Conservation (phyloP, 2,329 filamentous ascomycete species). For the Trichoderma guizhouense region DNA sequence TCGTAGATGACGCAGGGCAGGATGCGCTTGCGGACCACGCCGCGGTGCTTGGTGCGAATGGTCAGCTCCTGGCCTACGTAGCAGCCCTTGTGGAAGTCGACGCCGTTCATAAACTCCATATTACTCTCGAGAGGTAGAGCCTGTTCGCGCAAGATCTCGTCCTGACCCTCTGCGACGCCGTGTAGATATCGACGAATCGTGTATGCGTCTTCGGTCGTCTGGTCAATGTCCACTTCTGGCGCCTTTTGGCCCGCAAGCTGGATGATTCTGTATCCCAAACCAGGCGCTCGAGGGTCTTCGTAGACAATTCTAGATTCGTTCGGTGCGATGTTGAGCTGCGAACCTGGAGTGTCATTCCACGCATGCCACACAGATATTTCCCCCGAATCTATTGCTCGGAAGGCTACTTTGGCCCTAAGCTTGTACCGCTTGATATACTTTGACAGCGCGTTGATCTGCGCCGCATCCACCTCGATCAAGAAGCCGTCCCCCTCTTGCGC, state of each 20-base stretch:
- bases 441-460: slow-evolving; percentile 58
- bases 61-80: slow-evolving; percentile 97
- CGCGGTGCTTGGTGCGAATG: slow-evolving; percentile 90
- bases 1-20: slow-evolving; percentile 74
- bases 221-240: slow-evolving; percentile 42
- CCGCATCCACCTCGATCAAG: slow-evolving; percentile 78
- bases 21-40: slow-evolving; percentile 87
- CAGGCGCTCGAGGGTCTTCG: slow-evolving; percentile 52
- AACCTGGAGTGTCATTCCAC: slow-evolving; percentile 57
- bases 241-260: slow-evolving; percentile 27
- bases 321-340: not conserved
- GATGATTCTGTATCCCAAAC: slow-evolving; percentile 52
- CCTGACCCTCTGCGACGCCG: slow-evolving; percentile 81
- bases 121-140: slow-evolving; percentile 86
- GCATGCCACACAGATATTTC: slow-evolving; percentile 69
- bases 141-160: slow-evolving; percentile 67
- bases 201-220: slow-evolving; percentile 59
- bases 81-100: slow-evolving; percentile 94
- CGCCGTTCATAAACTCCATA: slow-evolving; percentile 77
- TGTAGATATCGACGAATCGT: slow-evolving; percentile 71
- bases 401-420: slow-evolving; percentile 72
- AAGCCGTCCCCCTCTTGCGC: slow-evolving; percentile 39
- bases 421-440: slow-evolving; percentile 83
- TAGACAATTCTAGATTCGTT: slow-evolving; percentile 34
- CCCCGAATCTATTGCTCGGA: slow-evolving; percentile 61